Base-by-base conservation (phyloP, 192 early-diverging fungal species). In the Umbelopsis sp. region DNA sequence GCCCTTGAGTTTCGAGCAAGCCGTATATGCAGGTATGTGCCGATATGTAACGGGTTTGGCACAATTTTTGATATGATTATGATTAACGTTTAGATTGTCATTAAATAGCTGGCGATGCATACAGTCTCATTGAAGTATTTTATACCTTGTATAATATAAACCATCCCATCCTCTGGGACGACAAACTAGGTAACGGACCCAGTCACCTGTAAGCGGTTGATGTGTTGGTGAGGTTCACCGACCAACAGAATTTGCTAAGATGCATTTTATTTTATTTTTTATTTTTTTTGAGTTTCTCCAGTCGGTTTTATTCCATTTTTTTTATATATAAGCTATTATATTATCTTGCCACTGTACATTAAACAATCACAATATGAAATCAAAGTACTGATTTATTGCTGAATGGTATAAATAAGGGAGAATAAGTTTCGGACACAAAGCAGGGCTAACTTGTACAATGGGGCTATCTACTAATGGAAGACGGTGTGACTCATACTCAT, bases 401-500 rank as follows among this genome's bases (percentile, higher is more conserved):
- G 48, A 49, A 20, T 18, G 21, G 23, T 52, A 41, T 41, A 41
- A 41, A 6, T 41, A 41, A 41, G 37, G 37, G 37, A 7, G 37
- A 41, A 41, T 52, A 25, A 1, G 3, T 52, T 27, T 25, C 25
- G 9, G 21, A 11, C 22, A 22, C 21, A 23, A 22, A 52, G 49
- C 20, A 25, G 22, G 11, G 12, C n/a, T 21, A 23, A 25, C 51
- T 52, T 52, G 51, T 52, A 52, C 51, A 52, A 23, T 50, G 23
- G 11, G 12, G 8, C 25, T 52, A 25, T 23, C 21, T 23, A 49
- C 55, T 65, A 75, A 50, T 80, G 78, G n/a, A 80, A 80, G 3
- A 72, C 78, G 16, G 78, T 75, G n/a, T 80, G 72, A 35, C 71
- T 69, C 74, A 76, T 76, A 46, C 74, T 80, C 55, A 73, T 64